A percentile compares a stretch with the other conserved stretches of the same genome.
Conservation (phyloP, 2,329 filamentous ascomycete genomes). For the Botryosphaeria dothidea region DNA sequence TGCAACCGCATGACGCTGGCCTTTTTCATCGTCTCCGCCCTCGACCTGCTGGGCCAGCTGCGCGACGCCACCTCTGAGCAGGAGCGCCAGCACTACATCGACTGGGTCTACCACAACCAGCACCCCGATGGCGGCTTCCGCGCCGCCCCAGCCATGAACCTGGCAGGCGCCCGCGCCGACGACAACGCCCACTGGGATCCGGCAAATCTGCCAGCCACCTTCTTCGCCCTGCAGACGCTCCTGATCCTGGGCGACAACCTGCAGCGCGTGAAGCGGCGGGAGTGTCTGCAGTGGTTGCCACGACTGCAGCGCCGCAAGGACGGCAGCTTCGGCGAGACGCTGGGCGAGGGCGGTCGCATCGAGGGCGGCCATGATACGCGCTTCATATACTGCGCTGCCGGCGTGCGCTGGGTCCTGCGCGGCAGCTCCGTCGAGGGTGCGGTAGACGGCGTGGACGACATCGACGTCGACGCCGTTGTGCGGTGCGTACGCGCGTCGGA, state of each 20-base stretch:
- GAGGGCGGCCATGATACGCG: constrained; percentile 81
- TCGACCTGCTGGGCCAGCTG: constrained; percentile 75
- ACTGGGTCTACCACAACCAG: constrained; percentile 86
- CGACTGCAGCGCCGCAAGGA: constrained; percentile 71
- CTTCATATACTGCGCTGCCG: constrained; percentile 82
- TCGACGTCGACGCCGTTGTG: constrained; percentile 71
- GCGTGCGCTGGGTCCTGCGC: constrained; percentile 78
- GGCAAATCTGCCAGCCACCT: constrained; percentile 85
- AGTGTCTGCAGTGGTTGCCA: constrained; percentile 73
- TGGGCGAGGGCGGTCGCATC: constrained; percentile 62
- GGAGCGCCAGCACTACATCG: constrained; percentile 58
- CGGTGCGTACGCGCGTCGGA: constrained; percentile 67
- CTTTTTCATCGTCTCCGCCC: constrained; percentile 83
- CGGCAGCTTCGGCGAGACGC: constrained; percentile 87
- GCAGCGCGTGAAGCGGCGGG: constrained; percentile 63
- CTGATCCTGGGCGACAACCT: constrained; percentile 64
- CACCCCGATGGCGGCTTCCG: constrained; percentile 86
- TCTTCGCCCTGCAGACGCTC: constrained; percentile 79
- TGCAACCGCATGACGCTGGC: constrained; percentile 86
- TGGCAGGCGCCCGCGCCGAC: constrained; percentile 40
- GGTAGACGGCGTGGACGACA: constrained; percentile 64
- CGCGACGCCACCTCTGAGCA: constrained; percentile 53
- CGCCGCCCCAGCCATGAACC: constrained; percentile 72
- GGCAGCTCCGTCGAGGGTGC: constrained; percentile 57
- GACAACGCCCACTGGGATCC: constrained; percentile 62